Conservation (phyloP, 1,284 basidiomycete genomes). For the Abortiporus biennis region DNA sequence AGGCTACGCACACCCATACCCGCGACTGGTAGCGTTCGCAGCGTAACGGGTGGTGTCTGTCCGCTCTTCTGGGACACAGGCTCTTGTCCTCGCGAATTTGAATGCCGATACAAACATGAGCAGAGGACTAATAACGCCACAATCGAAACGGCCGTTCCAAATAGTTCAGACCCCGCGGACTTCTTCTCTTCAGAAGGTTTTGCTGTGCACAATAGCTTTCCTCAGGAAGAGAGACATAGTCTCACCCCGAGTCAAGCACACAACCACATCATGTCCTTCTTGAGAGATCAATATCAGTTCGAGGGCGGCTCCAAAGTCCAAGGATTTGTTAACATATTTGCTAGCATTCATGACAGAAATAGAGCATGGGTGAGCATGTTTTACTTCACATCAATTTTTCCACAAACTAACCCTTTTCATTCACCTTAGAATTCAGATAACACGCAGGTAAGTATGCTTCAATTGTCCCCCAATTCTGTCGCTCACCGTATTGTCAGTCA, state of each 20-base stretch:
- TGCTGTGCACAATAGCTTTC: slow-evolving; percentile 27
- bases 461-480: background rate
- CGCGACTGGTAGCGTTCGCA: background rate
- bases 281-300: slow-evolving; percentile 41
- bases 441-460: slow-evolving; percentile 38
- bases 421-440: slow-evolving; percentile 39
- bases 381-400: background rate
- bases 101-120: slow-evolving; percentile 39
- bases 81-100: slow-evolving; percentile 38
- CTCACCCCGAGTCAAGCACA: slow-evolving; percentile 43
- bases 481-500: slow-evolving; percentile 21
- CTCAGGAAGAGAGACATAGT: slow-evolving; percentile 25
- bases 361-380: slow-evolving; percentile 38
- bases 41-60: slow-evolving; percentile 36
- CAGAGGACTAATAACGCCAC: slow-evolving; percentile 15
- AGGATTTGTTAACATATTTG: slow-evolving; percentile 41
- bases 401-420: slow-evolving; percentile 2
- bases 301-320: slow-evolving; percentile 32
- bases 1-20: too few species aligned
- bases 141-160: slow-evolving; percentile 2
- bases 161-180: slow-evolving; percentile 23
- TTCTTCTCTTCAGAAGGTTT: slow-evolving; percentile 41
- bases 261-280: slow-evolving; percentile 36
- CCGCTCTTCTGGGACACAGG: slow-evolving; percentile 44
- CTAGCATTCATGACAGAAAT: slow-evolving; percentile 39